Base-by-base conservation (phyloP, 768 basidiomycete species). In the Boletus insuetus region DNA sequence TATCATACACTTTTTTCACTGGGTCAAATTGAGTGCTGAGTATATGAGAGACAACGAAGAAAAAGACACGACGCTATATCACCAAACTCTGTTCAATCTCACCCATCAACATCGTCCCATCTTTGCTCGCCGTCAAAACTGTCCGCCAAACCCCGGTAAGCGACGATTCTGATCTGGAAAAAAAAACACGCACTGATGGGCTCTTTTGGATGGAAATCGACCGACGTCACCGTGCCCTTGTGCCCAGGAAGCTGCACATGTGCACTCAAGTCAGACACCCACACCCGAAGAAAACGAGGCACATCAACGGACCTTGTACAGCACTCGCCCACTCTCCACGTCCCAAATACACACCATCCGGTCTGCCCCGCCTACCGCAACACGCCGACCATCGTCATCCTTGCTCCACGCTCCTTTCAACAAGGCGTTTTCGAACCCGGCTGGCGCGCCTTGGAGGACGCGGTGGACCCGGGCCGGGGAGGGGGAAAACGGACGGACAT, bases 171-270 rank as follows among this genome's bases (percentile, higher is more conserved):
- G 38, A 54, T 39, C 24, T 32, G 24, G 16, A 22, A 14, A 45
- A 9, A 41, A 22, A 47, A 16, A 52, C 12, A 77, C 94, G 60
- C 71, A 96, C 94, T 83, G 69, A 97, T 94, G 12, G 94, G 95
- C 64, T 97, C 94, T 65, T 87, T 92, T 10, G 96, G 94, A 69
- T 96, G 94, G 78, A 96, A 97, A 63, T 96, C 97, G 0, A 94
- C 92, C n/a, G 87, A 77, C 2, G 93, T 94, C 14, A 98, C 94
- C 0, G 95, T 95, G 12, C 96, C 95, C 70, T 93, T 97, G 71
- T 99, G 96, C 14, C 96, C 96, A 38, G 96, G 93, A 53, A 98
- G 80, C 91, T 91, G 56, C 19, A 34, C 24, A 22, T n/a, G 40
- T 46, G 26, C 51, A 49, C 22, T 35, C 19, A 11, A n/a, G 34